These are phyloP conservation scores for Chalaropsis ovoidea DNA, from an alignment of 2,329 filamentous ascomycete species.

Conservation along the genomic window DNA sequence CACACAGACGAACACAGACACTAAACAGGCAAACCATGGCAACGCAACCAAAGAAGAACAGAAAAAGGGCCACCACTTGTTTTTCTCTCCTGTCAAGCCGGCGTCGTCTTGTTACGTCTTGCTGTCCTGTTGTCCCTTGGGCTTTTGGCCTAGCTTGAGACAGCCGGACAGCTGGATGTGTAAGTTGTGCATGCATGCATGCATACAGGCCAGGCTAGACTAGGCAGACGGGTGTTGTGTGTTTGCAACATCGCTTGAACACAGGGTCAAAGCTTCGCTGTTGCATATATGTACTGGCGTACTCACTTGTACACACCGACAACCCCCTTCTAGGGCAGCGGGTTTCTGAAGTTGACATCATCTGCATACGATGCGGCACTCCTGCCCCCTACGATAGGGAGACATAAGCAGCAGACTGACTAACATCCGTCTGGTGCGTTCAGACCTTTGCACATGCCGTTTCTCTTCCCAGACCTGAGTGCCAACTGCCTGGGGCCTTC, in stretches of 20 bases:
- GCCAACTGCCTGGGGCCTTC: neutral
- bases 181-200: no score
- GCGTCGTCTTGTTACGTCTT: neutral
- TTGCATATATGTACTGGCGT: neutral
- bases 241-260: neutral
- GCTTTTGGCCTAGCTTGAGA: neutral
- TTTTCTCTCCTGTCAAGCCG: neutral
- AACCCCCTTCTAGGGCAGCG: neutral
- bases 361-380: neutral
- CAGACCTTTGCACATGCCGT: no score
- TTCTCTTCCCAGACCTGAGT: neutral
- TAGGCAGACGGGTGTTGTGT: neutral
- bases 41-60: neutral
- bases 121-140: neutral
- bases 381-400: neutral
- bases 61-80: neutral
- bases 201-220: no score
- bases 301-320: no score
- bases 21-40: neutral
- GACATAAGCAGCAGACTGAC: neutral
- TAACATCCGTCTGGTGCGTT: neutral
- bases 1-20: conserved; percentile 2
- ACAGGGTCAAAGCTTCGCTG: conserved; percentile 12
- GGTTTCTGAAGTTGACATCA: neutral
- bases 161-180: neutral